Percentiles rank a stretch among this genome's conserved stretches.
phyloP scores from a whole-genome alignment of 495 filamentous ascomycete species.

The Thozetella sp. region DNA sequence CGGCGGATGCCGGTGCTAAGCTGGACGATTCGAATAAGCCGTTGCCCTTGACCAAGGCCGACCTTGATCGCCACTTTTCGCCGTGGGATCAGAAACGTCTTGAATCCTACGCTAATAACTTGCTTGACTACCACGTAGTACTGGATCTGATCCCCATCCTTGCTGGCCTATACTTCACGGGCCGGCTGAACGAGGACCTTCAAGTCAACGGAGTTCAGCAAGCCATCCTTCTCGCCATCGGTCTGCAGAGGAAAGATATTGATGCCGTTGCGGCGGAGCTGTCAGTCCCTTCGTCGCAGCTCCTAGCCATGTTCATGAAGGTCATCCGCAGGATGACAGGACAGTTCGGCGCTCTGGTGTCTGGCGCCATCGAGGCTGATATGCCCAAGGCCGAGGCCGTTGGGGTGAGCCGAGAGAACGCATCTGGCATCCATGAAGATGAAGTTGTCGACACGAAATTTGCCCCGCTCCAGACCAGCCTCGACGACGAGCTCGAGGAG shows the following conservation, averaged over 20 bases:
- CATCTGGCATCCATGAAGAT: slow-evolving; percentile 57
- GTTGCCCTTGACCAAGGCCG: slow-evolving; percentile 62
- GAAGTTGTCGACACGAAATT: slow-evolving; percentile 63
- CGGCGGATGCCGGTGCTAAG: slow-evolving; percentile 74
- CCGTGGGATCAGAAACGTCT: slow-evolving; percentile 94
- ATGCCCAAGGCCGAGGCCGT: slow-evolving; percentile 62
- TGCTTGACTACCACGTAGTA: slow-evolving; percentile 97
- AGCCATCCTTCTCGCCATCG: slow-evolving; percentile 84
- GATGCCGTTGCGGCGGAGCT: slow-evolving; percentile 83
- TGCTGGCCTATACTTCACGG: slow-evolving; percentile 79
- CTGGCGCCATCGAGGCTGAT: slow-evolving; percentile 68
- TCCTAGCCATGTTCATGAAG: slow-evolving; percentile 96
- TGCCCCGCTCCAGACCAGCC: slow-evolving; percentile 65
- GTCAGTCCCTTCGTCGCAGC: slow-evolving; percentile 70
- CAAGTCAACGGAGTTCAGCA: slow-evolving; percentile 78
- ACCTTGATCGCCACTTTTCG: slow-evolving; percentile 75
- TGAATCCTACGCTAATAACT: slow-evolving; percentile 93
- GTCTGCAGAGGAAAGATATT: slow-evolving; percentile 84
- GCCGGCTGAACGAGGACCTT: slow-evolving; percentile 65
- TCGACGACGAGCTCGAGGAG: slow-evolving; percentile 87
- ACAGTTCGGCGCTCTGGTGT: slow-evolving; percentile 74
- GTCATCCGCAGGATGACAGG: slow-evolving; percentile 83
- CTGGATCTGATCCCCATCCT: slow-evolving; percentile 87
- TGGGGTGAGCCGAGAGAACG: slow-evolving; percentile 56
- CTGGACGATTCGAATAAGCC: slow-evolving; percentile 50